These are phyloP conservation scores for Lodderomyces orthopsilosis DNA, from an alignment of 1,139 yeast species.

Conservation along the genomic window DNA sequence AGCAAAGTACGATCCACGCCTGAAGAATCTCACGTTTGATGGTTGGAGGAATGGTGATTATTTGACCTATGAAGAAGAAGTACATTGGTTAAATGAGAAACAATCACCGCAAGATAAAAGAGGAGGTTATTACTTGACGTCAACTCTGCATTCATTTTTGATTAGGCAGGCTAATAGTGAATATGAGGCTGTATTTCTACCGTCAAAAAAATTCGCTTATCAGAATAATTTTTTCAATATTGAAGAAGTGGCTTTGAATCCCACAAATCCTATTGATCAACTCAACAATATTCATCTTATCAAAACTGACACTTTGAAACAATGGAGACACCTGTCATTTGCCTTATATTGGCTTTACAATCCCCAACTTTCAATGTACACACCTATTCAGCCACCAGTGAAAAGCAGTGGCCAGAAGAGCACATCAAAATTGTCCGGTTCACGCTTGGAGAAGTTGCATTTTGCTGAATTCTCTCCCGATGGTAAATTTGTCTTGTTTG, in stretches of 20 bases:
- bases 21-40: slow-evolving; percentile 31
- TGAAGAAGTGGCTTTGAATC: slow-evolving; percentile 31
- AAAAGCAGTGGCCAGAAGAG: slow-evolving; percentile 8
- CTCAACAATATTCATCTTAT: slow-evolving; percentile 31
- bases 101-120: slow-evolving; percentile 29
- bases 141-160: slow-evolving; percentile 15
- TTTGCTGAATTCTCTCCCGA: slow-evolving; percentile 44
- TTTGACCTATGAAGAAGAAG: slow-evolving; percentile 17
- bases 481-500: slow-evolving; percentile 34
- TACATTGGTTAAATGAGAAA: slow-evolving; percentile 29
- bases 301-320: slow-evolving; percentile 27
- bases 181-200: slow-evolving; percentile 19
- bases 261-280: slow-evolving; percentile 29
- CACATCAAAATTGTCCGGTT: slow-evolving; percentile 6
- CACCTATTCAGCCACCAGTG: slow-evolving; percentile 26
- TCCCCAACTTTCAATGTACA: slow-evolving; percentile 19
- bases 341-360: slow-evolving; percentile 40
- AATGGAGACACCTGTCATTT: slow-evolving; percentile 43
- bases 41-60: slow-evolving; percentile 24
- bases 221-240: slow-evolving; percentile 33
- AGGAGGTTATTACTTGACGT: slow-evolving; percentile 28
- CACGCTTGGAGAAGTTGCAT: slow-evolving; percentile 29
- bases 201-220: slow-evolving; percentile 28
- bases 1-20: slow-evolving; percentile 26
- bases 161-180: slow-evolving; percentile 24